Percentiles rank a stretch among this genome's conserved stretches.
phyloP scores from a whole-genome alignment of 2,329 filamentous ascomycete species.

The Venturia oleaginea region DNA sequence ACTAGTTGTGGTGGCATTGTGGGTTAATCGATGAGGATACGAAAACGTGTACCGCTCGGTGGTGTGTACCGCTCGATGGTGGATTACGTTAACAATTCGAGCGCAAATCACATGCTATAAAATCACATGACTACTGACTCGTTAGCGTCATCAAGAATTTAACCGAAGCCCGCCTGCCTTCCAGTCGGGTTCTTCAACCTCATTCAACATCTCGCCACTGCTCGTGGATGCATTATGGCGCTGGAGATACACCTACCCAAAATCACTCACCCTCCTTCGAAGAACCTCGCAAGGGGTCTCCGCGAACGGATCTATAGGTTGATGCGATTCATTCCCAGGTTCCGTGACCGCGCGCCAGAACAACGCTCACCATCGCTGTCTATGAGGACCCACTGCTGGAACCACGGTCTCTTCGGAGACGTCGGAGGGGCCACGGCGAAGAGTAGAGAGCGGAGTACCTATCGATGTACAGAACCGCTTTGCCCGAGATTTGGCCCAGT shows the following conservation, averaged over 20 bases:
- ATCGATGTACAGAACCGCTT: background rate
- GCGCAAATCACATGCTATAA: background rate
- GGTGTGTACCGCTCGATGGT: too few species aligned
- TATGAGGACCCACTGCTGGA: constrained; percentile 3
- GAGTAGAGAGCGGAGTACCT: background rate
- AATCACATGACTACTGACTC: too few species aligned
- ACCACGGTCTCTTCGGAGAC: constrained; percentile 4
- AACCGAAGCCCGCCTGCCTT: background rate
- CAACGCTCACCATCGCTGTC: background rate
- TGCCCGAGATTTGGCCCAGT: constrained; percentile 5
- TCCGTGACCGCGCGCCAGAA: background rate
- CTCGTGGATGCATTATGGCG: background rate
- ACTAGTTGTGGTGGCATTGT: too few species aligned
- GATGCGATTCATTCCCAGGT: constrained; percentile 5
- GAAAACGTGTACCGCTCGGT: too few species aligned
- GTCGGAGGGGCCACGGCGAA: background rate
- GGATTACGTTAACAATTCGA: too few species aligned
- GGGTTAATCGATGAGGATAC: too few species aligned
- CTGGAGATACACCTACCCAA: background rate
- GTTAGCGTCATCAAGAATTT: background rate
- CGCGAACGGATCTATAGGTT: background rate
- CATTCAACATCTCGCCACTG: background rate
- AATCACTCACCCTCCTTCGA: background rate
- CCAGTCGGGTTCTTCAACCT: background rate
- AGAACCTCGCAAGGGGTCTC: constrained; percentile 1